Evolutionary conservation across 2,329 filamentous ascomycete genomes (phyloP), one percentile per base, ranked within the genome.

Genomic region (Drechslera avenae): DNA sequence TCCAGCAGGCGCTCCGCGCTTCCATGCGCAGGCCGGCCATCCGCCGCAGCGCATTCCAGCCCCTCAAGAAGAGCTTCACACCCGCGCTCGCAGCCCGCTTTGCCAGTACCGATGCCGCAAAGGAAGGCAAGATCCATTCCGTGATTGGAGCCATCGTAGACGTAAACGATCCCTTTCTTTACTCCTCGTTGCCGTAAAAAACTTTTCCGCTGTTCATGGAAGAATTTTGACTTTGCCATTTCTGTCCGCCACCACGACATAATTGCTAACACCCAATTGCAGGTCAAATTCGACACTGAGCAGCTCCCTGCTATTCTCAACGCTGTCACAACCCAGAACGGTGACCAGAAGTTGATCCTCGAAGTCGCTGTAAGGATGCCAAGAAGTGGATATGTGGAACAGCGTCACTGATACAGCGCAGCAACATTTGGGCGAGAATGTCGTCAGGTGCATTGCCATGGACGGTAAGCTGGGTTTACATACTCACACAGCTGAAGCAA

Each of bases 401-500:
- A 53, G 41, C 50, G 50, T 47, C 40, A 57, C 69, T 73, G 59
- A 73, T 57, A 19, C 21, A 49, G 17, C 48, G 51, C 71, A 97
- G 91, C 94, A 99, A 97, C 94, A 97, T 87, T 83, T 99, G 80
- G 94, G 94, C 83, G 90, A 99, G 85, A 96, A 91, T 84, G 90
- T 97, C 76, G 94, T 99, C 79, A 88, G 94, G 80, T 96, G 91
- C 81, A 99, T 99, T 96, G 94, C 94, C 81, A 99, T 99, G 94
- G 94, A 99, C 82, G 94, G 93, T 28, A 28, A 28, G 26, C 26
- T 3, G 26, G 26, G 12, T 12, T 13, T 9, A 12, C 4, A 13
- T 10, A 4, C 12, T 28, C 26, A 9, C 10, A 28, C 9, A 28
- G 26, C 26, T 28, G 10, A 28, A 28, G 1, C 10, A 28, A 28